Conservation (phyloP, 768 basidiomycete genomes). For the Lactifluus rugatus region DNA sequence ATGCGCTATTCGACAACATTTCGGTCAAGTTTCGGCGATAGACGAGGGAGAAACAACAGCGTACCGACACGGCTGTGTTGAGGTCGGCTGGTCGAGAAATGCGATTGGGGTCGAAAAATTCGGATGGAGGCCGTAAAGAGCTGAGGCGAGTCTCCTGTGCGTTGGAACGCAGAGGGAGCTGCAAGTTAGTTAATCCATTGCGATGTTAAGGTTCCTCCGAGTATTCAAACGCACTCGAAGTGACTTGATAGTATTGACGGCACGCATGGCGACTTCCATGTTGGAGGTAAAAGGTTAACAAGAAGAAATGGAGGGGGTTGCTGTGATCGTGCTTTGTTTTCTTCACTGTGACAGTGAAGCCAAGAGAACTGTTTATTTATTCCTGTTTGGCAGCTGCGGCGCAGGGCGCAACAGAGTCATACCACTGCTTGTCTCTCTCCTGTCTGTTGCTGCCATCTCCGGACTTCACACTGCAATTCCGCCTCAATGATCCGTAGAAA, state of each 20-base stretch:
- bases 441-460: neutral
- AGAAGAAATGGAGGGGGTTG: neutral
- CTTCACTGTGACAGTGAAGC: too few species aligned
- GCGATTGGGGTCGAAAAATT: slow-evolving; percentile 80
- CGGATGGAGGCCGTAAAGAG: slow-evolving; percentile 56
- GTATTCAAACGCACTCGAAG: slow-evolving; percentile 46
- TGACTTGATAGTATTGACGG: slow-evolving; percentile 57
- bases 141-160: slow-evolving; percentile 69
- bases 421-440: too few species aligned
- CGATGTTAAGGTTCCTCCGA: neutral
- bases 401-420: slow-evolving; percentile 2
- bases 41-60: slow-evolving; percentile 23
- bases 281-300: slow-evolving; percentile 4
- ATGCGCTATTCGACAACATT: slow-evolving; percentile 48
- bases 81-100: slow-evolving; percentile 78
- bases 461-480: neutral
- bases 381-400: slow-evolving; percentile 14
- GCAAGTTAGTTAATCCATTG: neutral
- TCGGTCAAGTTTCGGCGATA: neutral
- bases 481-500: slow-evolving; percentile 66
- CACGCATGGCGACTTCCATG: slow-evolving; percentile 62
- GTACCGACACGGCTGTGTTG: slow-evolving; percentile 66
- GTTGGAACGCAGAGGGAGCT: neutral
- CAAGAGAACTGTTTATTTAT: slow-evolving; percentile 1
- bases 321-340: neutral